Evolutionary conservation across 1,139 yeast species (phyloP).

Genomic region (Blastobotrys illinoisensis): DNA sequence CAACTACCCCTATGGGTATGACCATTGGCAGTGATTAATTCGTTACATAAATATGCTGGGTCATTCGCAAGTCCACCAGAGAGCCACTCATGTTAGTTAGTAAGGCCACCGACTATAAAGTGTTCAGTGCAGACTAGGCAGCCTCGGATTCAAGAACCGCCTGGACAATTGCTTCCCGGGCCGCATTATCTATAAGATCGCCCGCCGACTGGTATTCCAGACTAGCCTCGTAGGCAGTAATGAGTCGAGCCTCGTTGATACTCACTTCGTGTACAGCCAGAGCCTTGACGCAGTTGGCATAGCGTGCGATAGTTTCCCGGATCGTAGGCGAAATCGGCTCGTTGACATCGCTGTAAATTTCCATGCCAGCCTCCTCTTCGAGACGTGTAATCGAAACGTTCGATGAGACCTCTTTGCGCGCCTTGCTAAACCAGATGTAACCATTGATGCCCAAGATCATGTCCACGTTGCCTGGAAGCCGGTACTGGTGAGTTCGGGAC

Average conservation of each 20-base stretch:
- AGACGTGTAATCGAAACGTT: slow-evolving; percentile 69
- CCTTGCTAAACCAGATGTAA: slow-evolving; percentile 83
- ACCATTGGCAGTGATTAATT: not conserved
- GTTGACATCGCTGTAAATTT: slow-evolving; percentile 87
- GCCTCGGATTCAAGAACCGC: slow-evolving; percentile 51
- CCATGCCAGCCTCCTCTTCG: slow-evolving; percentile 94
- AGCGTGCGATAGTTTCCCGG: slow-evolving; percentile 74
- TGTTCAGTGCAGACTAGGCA: not conserved
- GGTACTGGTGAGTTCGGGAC: slow-evolving; percentile 79
- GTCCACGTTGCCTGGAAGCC: slow-evolving; percentile 86
- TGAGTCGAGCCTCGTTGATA: slow-evolving; percentile 73
- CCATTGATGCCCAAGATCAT: slow-evolving; percentile 93
- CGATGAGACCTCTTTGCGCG: slow-evolving; percentile 40
- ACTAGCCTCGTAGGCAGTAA: slow-evolving; percentile 85
- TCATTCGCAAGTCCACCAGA: not conserved
- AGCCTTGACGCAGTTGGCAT: slow-evolving; percentile 77
- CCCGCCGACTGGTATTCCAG: slow-evolving; percentile 72
- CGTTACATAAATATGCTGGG: not conserved
- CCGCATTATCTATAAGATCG: slow-evolving; percentile 65
- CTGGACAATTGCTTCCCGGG: slow-evolving; percentile 66
- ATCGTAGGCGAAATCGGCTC: slow-evolving; percentile 59
- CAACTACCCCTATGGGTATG: too few relatives aligned
- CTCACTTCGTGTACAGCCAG: slow-evolving; percentile 79
- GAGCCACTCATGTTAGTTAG: not conserved
- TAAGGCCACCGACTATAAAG: not conserved